Percentiles rank a stretch among this genome's conserved stretches.
phyloP scores from a whole-genome alignment of 108 stramenopile genomes.

The Nitzschia putrida region DNA sequence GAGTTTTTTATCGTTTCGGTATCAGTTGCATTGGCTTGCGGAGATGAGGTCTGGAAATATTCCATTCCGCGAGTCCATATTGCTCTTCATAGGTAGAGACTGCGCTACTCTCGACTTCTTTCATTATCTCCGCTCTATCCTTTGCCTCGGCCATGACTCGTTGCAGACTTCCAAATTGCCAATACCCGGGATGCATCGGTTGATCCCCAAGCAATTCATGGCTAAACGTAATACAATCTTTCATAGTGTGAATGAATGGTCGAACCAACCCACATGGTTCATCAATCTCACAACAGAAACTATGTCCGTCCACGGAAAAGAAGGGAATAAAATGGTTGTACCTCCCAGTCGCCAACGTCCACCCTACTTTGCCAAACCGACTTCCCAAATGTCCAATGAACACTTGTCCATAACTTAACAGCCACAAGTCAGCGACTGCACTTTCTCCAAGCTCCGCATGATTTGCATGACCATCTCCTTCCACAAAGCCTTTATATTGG shows the following conservation, averaged over 20 bases:
- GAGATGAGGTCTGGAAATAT: too few species aligned
- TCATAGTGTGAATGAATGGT: conserved; percentile 17
- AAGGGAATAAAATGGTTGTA: conserved; percentile 16
- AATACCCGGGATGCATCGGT: neutral
- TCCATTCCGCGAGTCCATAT: too few species aligned
- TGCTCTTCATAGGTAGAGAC: too few species aligned
- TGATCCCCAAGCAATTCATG: conserved; percentile 1
- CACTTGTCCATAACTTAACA: conserved; percentile 35
- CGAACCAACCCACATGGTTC: conserved; percentile 22
- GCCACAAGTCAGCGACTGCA: conserved; percentile 35
- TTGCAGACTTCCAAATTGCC: neutral
- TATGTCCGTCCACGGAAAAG: conserved; percentile 37
- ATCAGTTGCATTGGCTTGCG: too few species aligned
- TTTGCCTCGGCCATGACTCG: neutral
- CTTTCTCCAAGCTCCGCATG: conserved; percentile 21
- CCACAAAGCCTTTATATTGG: conserved; percentile 13
- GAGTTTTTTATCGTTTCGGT: too few species aligned
- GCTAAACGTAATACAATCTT: conserved; percentile 28
- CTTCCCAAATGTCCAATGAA: conserved; percentile 42
- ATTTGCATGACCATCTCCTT: conserved; percentile 16
- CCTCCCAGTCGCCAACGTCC: conserved; percentile 29
- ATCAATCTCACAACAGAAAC: conserved; percentile 30
- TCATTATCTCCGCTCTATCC: neutral
- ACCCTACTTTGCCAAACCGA: conserved; percentile 38
- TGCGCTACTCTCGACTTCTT: too few species aligned